Conservation (phyloP, 768 basidiomycete species). For the Pulveroboletus sp. region DNA sequence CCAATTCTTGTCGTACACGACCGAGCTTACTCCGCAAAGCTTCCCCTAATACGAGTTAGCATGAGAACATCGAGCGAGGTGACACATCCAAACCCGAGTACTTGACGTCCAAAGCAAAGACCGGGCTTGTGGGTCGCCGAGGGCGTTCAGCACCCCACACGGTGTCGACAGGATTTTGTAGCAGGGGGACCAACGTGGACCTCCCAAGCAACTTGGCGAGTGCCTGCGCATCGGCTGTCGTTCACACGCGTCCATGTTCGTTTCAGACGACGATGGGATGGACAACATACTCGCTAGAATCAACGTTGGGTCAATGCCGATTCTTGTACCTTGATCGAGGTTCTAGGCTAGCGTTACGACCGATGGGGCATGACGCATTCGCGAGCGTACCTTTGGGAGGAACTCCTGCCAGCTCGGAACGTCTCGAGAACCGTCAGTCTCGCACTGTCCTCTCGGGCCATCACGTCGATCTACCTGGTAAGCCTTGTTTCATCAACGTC, state of each 20-base stretch:
- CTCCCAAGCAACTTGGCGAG: constrained; percentile 54
- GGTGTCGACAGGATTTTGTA: constrained; percentile 69
- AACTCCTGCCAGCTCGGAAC: constrained; percentile 91
- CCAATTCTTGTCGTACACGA: constrained; percentile 59
- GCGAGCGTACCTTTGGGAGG: constrained; percentile 53
- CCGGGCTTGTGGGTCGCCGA: constrained; percentile 55
- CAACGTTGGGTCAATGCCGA: constrained; percentile 81
- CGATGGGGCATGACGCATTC: background rate
- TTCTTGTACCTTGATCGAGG: constrained; percentile 53
- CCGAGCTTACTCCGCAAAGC: constrained; percentile 62
- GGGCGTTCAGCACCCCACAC: constrained; percentile 74
- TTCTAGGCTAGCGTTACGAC: constrained; percentile 38
- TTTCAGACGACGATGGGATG: constrained; percentile 10
- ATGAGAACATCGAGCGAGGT: background rate
- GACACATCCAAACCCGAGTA: constrained; percentile 52
- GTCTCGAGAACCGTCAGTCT: constrained; percentile 40
- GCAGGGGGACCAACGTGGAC: constrained; percentile 64
- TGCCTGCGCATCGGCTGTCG: constrained; percentile 57
- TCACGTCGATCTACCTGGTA: constrained; percentile 50
- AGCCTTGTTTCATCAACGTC: constrained; percentile 89
- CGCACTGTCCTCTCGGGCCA: background rate
- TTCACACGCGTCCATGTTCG: background rate
- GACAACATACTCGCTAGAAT: constrained; percentile 54
- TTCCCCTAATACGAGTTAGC: constrained; percentile 42
- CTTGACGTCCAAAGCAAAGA: constrained; percentile 68